Evolutionary conservation across 1,139 yeast species (phyloP), one percentile per base, ranked within the genome.

Genomic region (Williopsis jadinii): DNA sequence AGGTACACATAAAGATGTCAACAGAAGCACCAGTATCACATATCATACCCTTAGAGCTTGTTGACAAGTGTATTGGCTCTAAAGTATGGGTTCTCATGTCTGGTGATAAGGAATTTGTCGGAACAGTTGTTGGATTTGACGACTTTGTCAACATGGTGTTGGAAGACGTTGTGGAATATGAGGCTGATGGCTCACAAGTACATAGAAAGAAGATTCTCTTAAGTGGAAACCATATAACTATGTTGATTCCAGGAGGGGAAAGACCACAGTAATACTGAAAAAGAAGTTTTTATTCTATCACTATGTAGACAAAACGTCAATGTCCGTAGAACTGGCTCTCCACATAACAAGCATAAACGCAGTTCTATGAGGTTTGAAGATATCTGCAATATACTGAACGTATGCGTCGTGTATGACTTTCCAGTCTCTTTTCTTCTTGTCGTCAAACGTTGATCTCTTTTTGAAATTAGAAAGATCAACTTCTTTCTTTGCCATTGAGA

Each of bases 61-160:
- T 92, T 36, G 97, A 92, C 63, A 83, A 80, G 61, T 80, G 94
- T 47, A 80, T 92, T 35, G 96, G 95, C 14, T 77, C 86, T 39
- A 71, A 74, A 45, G 79, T 92, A 40, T 78, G 86, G 71, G 87
- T 90, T 29, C 73, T 90, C 43, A 71, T 88, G 71, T 80, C 84
- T 50, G 75, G 79, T 45, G 78, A 81, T 50, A 70, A 71, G 49
- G 97, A 90, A 61, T 92, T 88, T 61, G 74, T 76, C 26, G 98
- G 98, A 3, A 85, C 81, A 9, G 70, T 92, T 41, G 76, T 84
- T 27, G 98, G 97, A 1, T 90, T 92, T 61, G 98, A 92, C 61
- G 97, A 92, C 62, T 90, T 82, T 56, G 97, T 92, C 47, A 92
- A 92, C 62, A 82, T 90, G 70, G 95, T 92, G 10, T 72, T 90